Evolutionary conservation across 2,329 filamentous ascomycete genomes (phyloP), one percentile per base, ranked within the genome.

Genomic region (Tolypocladium ophioglossoides): DNA sequence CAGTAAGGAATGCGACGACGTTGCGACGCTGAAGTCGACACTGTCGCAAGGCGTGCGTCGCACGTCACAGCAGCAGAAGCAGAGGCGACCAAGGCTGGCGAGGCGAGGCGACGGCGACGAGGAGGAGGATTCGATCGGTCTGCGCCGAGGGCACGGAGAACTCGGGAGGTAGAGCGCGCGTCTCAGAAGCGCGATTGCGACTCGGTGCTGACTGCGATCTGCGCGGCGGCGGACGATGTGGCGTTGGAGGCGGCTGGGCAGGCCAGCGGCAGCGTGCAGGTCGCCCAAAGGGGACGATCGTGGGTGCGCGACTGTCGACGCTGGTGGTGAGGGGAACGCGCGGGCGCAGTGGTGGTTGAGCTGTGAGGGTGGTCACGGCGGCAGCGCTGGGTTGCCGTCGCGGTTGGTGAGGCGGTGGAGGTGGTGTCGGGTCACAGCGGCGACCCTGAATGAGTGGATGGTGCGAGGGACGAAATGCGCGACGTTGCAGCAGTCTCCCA

Each of bases 1-100:
- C 47, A 7, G 47, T 9, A 27, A 27, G 46, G 46, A 53, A 53
- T 53, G 52, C 52, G 52, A 53, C 52, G 47, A 50, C 24, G 37
- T n/a, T 48, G 52, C 46, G 52, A 46, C 48, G 20, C 34, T 6
- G 27, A 20, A 53, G 18, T 16, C 7, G 24, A 32, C 18, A 38
- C 35, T 14, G 37, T 41, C 37, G 50, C 50, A 30, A 30, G 50
- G 34, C 38, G 37, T 41, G 22, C 38, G 52, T 49, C 44, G 51
- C 51, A 53, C 51, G 44, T 18, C 35, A 37, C 52, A 30, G 27
- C 35, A 27, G 18, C 30, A 30, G 24, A 35, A 37, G 37, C 44
- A 24, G 37, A n/a, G n/a, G n/a, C n/a, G n/a, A n/a, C n/a, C 24
- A 44, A 37, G 10, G 24, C 22, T 14, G 41, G 14, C 34, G 51